Conservation (phyloP, 2,329 filamentous ascomycete genomes). For the Colletotrichum sp. region DNA sequence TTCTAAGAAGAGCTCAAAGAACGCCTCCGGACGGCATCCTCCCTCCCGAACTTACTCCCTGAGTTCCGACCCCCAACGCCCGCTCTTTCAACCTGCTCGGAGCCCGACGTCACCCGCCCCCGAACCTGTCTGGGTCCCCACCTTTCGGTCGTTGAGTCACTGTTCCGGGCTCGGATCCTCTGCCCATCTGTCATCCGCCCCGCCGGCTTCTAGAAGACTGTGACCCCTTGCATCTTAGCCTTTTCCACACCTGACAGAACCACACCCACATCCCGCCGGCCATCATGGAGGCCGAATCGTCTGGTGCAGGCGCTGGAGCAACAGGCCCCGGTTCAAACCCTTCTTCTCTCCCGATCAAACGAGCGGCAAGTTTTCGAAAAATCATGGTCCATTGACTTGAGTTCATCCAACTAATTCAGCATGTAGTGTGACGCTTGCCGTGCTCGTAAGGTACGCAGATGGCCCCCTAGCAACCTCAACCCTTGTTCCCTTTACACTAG, state of each 20-base stretch:
- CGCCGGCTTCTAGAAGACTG: background rate
- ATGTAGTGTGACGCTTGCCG: constrained; percentile 35
- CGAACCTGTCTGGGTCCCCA: background rate
- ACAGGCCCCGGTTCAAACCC: background rate
- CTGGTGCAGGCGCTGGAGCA: background rate
- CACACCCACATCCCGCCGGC: background rate
- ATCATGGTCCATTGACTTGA: background rate
- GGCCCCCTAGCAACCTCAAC: constrained; percentile 24
- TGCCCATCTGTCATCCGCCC: background rate
- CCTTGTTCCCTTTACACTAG: constrained; percentile 25
- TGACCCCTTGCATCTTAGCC: background rate
- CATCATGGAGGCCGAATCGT: constrained; percentile 1
- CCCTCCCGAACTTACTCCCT: background rate
- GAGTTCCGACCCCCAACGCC: background rate
- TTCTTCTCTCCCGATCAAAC: background rate
- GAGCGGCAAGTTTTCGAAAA: constrained; percentile 4
- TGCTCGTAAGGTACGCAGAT: constrained; percentile 33
- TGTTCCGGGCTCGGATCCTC: background rate
- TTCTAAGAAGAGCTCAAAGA: background rate
- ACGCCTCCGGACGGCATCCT: background rate
- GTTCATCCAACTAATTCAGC: background rate
- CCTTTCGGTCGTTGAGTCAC: background rate
- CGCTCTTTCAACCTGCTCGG: background rate
- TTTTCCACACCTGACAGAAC: background rate
- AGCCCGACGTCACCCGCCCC: background rate